Evolutionary conservation across 2,329 filamentous ascomycete genomes (phyloP), one percentile per base, ranked within the genome.

Genomic region (Paecilomyces dactylethromorphus): DNA sequence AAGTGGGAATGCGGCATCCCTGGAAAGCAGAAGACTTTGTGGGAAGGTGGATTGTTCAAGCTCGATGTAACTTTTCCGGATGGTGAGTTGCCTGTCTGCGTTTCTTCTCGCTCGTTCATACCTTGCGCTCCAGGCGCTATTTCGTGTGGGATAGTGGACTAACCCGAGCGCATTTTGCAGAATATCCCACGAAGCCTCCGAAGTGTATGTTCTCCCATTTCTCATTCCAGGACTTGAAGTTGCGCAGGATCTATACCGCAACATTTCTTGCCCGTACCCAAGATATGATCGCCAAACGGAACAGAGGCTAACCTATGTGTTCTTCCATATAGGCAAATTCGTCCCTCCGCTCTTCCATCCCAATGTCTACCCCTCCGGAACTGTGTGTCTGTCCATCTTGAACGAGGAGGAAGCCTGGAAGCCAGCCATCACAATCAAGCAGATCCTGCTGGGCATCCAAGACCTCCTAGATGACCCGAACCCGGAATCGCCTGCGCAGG

Each of bases 381-480:
- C 94, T 54, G 94, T 99, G 62, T 99, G 94, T 72, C 84, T 99
- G 22, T 96, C 91, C 29, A 99, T 99, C 65, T 79, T 99, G 65
- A 99, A 97, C 78, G 95, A 99, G 75, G 94, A 99, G 69, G 94
- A 99, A 74, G 92, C 90, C 6, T 99, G 95, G 94, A 95, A 96
- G 76, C 95, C 94, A 0, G 93, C 94, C 6, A 99, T 99, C 70
- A 99, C 94, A 0, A 91, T 99, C 74, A 97, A 97, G 78, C 92
- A 97, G 77, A 97, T 99, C 63, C 84, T 97, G 5, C 83, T 97
- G 1, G 94, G 94, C 54, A 96, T 99, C 59, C 94, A 99, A 76
- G 93, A 96, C 68, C 84, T 99, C 1, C 86, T 99, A 49, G 89
- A 99, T 74, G 93, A 97, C 69, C 94, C 95, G 15, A 99, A 99